Base-by-base conservation (phyloP, 2,329 filamentous ascomycete genomes). In the Didymella exigua region DNA sequence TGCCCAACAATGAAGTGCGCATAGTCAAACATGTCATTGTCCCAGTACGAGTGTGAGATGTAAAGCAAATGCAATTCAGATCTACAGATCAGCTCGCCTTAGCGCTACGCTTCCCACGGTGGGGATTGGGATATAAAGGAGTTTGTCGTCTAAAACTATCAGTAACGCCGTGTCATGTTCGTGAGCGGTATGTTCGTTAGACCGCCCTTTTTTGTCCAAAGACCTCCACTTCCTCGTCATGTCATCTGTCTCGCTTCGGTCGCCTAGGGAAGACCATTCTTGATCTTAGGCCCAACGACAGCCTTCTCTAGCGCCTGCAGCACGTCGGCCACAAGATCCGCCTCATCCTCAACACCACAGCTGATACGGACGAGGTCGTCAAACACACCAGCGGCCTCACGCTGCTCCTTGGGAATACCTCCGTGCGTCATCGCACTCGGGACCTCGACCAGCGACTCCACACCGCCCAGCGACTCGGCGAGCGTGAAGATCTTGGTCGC, bases 351-450 rank as follows among this genome's bases (percentile, higher is more conserved):
- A 50, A 99, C 86, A 69, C 95, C 95, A 74, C 92, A 97, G 82
- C 91, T 96, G 57, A 99, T 82, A 62, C 95, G 85, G 26, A 99
- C 90, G 7, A 99, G 84, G 75, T 99, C 95, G 72, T 99, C 95
- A 70, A 88, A 98, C 27, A 99, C 92, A 58, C 95, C 95, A 0
- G 95, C 92, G 3, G 88, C 89, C 82, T 99, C 95, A 54, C 95
- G 84, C 81, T 96, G 87, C 58, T 92, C 92, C 74, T 84, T 86
- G 44, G 95, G 95, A 63, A 99, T 99, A 55, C 93, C 95, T 21
- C 92, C 90, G 76, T 99, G 95, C 16, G 95, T 99, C 95, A 99
- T 99, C 77, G 87, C 90, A 68, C 90, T 90, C 19, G 95, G 95
- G 2, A 99, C 86, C 79, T 99, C 95, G 66, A 93, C 88, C 59